A percentile compares a stretch with the other conserved stretches of the same genome.
Evolutionary conservation across 164 flowering plant species (phyloP).

Genomic region (Euptelea pleiosperma): DNA sequence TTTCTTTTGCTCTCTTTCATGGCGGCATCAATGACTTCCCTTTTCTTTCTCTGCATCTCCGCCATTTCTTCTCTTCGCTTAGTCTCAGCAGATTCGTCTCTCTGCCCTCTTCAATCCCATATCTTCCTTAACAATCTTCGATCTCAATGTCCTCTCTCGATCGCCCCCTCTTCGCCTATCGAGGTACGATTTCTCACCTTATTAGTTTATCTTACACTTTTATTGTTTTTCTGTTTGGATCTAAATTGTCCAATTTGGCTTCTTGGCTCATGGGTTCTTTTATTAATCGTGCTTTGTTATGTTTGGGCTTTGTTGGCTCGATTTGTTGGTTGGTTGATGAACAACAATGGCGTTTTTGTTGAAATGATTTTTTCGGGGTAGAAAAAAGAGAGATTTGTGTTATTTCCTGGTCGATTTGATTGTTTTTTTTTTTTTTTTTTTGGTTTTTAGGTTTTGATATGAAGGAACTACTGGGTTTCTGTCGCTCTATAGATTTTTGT

Average conservation of each 20-base stretch:
- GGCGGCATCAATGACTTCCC: background rate
- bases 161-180: background rate
- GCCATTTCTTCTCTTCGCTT: slow-evolving; percentile 3
- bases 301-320: background rate
- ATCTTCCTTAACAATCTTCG: background rate
- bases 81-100: background rate
- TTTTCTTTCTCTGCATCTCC: slow-evolving; percentile 1
- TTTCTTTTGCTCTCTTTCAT: no score
- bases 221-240: background rate
- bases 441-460: background rate
- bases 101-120: slow-evolving; percentile 6
- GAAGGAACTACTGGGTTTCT: background rate
- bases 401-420: no score
- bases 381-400: no score
- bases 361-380: background rate
- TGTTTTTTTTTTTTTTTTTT: background rate
- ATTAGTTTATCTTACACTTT: background rate
- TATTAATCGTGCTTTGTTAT: background rate
- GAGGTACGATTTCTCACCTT: background rate
- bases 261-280: background rate
- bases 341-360: background rate
- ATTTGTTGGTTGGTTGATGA: background rate
- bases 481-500: background rate
- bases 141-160: slow-evolving; percentile 3
- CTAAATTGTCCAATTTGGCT: background rate